Base-by-base conservation (phyloP, 306 rosid species). In the Styphnolobium japonicum region DNA sequence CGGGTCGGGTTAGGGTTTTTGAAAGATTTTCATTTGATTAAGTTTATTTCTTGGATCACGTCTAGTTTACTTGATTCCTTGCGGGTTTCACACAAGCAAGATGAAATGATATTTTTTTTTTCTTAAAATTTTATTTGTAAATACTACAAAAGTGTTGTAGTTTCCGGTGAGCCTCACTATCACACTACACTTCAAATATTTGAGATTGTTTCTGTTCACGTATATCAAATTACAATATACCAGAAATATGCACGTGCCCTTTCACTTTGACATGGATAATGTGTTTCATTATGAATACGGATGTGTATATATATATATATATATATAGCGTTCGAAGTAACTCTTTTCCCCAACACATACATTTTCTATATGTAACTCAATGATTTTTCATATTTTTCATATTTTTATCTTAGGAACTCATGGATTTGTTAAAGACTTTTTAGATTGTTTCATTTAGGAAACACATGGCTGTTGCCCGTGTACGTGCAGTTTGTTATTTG, bases 61-160 rank as follows among this genome's bases (percentile, higher is more conserved):
- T 56, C 75, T 63, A 1, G 9, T 34, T 67, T 45, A 56, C 48
- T 67, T 58, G 48, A 84, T 68, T 84, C 82, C 58, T 61, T 34
- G 31, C 48, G 2, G 39, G 40, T 79, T 83, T 83, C 67, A 67
- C 70, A 49, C 58, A 71, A 65, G 36, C 78, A n/a, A 77, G 12
- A 45, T 76, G 1, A 57, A 52, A 63, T 31, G 10, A 0, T 36
- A 57, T n/a, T n/a, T n/a, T n/a, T 43, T 31, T 46, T 61, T 49
- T 39, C 23, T 31, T 51, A 15, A 49, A 48, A 33, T n/a, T n/a
- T 23, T 15, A 10, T 37, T 36, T 3, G 12, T 11, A 7, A 51
- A 48, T 61, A 46, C 7, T 22, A 22, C 33, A 8, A 12, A 56
- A 18, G 18, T 4, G 15, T 25, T 19, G 61, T 53, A 53, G 19